Evolutionary conservation across 495 filamentous ascomycete genomes (phyloP).

Genomic region (Annulohypoxylon nitens): DNA sequence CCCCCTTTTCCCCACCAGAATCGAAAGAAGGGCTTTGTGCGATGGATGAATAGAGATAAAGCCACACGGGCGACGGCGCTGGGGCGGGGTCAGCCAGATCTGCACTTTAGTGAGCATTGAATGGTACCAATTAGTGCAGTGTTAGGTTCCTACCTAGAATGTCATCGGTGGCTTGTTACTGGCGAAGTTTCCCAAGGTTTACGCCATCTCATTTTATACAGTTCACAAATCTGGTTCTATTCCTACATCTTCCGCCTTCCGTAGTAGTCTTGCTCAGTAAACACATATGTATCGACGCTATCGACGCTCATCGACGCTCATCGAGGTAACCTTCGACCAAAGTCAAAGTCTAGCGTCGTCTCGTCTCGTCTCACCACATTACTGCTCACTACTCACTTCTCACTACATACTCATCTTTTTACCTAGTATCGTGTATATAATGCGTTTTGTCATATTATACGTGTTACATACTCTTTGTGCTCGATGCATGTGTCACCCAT

Average conservation of each 20-base stretch:
- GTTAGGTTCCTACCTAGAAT: not conserved
- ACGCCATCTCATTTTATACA: not conserved
- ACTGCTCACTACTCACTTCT: not conserved
- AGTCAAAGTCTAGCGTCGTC: constrained; percentile 4
- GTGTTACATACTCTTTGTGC: constrained; percentile 13
- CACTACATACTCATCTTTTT: not conserved
- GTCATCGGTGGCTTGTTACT: not conserved
- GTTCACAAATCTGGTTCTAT: not conserved
- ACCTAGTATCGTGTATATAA: no score
- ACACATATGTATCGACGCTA: not conserved
- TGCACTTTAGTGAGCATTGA: not conserved
- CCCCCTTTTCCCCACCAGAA: constrained; percentile 19
- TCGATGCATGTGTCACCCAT: constrained; percentile 25
- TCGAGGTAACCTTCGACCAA: constrained; percentile 3
- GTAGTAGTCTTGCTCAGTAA: not conserved
- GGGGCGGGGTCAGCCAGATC: constrained; percentile 18
- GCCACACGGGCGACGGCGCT: constrained; percentile 24
- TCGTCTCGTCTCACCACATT: constrained; percentile 36
- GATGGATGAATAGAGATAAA: constrained; percentile 18
- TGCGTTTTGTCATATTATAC: not conserved
- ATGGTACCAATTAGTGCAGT: not conserved
- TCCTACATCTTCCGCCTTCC: constrained; percentile 15
- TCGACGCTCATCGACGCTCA: not conserved
- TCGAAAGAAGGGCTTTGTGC: not conserved
- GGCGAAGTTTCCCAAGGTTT: not conserved